Percentiles rank a stretch among this genome's conserved stretches.
phyloP scores from a whole-genome alignment of 164 flowering plant species.

The Annona cherimola region DNA sequence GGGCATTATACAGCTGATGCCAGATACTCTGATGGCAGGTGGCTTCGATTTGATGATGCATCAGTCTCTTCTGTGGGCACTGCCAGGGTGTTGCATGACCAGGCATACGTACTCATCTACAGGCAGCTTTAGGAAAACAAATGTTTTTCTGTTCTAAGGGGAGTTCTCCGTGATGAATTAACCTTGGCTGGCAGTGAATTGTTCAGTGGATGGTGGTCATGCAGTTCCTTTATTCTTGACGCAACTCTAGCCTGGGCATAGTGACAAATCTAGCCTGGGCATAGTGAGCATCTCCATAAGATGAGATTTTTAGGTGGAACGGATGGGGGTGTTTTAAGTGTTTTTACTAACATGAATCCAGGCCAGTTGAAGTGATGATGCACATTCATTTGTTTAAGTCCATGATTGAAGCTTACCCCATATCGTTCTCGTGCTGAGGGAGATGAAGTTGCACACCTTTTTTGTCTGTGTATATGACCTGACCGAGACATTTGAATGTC shows the following conservation, averaged over 20 bases:
- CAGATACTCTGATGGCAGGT: slow-evolving; percentile 47
- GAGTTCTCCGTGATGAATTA: neutral
- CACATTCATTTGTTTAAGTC: neutral
- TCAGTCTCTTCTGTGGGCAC: slow-evolving; percentile 51
- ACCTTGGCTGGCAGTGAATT: neutral
- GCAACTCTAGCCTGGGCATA: neutral
- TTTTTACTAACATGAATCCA: neutral
- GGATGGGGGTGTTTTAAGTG: neutral
- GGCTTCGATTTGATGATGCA: slow-evolving; percentile 87
- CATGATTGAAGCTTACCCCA: neutral
- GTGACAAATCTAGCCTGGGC: neutral
- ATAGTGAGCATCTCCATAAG: neutral
- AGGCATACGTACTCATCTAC: slow-evolving; percentile 90
- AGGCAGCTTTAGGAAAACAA: slow-evolving; percentile 33
- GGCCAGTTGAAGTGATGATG: neutral
- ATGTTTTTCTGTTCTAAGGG: neutral
- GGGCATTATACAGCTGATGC: slow-evolving; percentile 94
- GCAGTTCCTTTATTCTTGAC: neutral
- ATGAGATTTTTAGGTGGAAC: neutral
- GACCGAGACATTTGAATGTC: neutral
- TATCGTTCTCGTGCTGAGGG: neutral
- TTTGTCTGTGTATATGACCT: neutral
- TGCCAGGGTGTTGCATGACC: slow-evolving; percentile 73
- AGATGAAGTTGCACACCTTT: neutral
- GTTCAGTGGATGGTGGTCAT: neutral